Evolutionary conservation across 2,329 filamentous ascomycete genomes (phyloP), one percentile per base, ranked within the genome.

Genomic region (Escovopsis sp.): DNA sequence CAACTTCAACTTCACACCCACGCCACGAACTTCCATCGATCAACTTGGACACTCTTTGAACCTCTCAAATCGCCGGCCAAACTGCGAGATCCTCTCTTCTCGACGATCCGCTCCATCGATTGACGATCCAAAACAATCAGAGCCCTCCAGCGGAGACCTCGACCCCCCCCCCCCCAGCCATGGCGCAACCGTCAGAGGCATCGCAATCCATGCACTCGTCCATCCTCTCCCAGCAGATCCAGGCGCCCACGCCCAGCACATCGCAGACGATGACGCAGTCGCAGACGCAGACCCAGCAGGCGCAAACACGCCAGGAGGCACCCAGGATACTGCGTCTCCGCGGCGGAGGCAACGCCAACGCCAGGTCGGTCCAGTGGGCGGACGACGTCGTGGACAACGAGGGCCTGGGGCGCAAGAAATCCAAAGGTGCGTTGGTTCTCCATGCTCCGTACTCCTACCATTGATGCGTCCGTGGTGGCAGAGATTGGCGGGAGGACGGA

Each of bases 361-460:
- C 66, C 14, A 71, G 80, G 40, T 77, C 76, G 39, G 91, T 98
- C 43, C 80, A 84, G 60, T 98, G 91, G 91, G 86, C 86, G 7
- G 84, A 91, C 55, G 82, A 85, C 54, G 88, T 95, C 7, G 71
- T 98, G 3, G 88, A 98, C 63, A 98, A 98, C 56, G 91, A 98
- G 62, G 86, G 86, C 4, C 72, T 96, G 60, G 87, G 87, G 7
- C 84, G 84, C 62, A 98, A 96, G 66, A 89, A 78, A 49, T 94
- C 85, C 14, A 98, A 98, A 76, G 84, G 86, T 89, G 60, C 30
- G 61, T 7, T 52, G 14, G 45, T 14, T 30, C 27, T 30, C 25
- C 39, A 38, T 24, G 7, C 12, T n/a, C n/a, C n/a, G n/a, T n/a
- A n/a, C n/a, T n/a, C n/a, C n/a, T n/a, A n/a, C n/a, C n/a, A n/a